phyloP scores from a whole-genome alignment of 352 stramenopile genomes.

The Globisporangium recalcitrans region DNA sequence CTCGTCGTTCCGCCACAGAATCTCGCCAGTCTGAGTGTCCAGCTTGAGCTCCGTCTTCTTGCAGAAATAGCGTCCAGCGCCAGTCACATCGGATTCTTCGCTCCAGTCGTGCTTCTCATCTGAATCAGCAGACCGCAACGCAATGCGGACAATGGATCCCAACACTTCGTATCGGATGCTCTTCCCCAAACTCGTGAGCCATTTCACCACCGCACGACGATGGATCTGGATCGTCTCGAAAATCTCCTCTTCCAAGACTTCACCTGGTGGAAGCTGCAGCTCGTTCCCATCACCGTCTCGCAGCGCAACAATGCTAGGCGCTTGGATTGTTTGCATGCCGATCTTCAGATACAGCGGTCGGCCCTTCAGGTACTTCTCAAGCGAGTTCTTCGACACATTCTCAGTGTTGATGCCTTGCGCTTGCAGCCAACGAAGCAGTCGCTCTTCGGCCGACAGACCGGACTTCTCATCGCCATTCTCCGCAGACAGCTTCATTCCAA shows the following conservation, averaged over 20 bases:
- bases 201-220: constrained; percentile 70
- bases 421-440: constrained; percentile 84
- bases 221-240: constrained; percentile 84
- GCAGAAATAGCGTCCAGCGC: constrained; percentile 66
- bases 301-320: constrained; percentile 74
- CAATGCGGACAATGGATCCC: constrained; percentile 66
- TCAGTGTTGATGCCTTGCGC: constrained; percentile 87
- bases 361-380: constrained; percentile 85
- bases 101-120: constrained; percentile 59
- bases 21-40: constrained; percentile 83
- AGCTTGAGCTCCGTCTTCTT: constrained; percentile 78
- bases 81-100: constrained; percentile 45
- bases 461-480: constrained; percentile 38
- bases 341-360: constrained; percentile 85
- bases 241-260: constrained; percentile 84
- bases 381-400: constrained; percentile 69
- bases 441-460: constrained; percentile 63
- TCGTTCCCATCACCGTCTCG: constrained; percentile 47
- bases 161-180: constrained; percentile 37
- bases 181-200: constrained; percentile 34
- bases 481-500: constrained; percentile 78
- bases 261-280: constrained; percentile 63
- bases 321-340: constrained; percentile 84
- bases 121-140: constrained; percentile 53
- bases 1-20: constrained; percentile 89